Base-by-base conservation (phyloP, 805 yeast genomes). In the Ogataea corticis region DNA sequence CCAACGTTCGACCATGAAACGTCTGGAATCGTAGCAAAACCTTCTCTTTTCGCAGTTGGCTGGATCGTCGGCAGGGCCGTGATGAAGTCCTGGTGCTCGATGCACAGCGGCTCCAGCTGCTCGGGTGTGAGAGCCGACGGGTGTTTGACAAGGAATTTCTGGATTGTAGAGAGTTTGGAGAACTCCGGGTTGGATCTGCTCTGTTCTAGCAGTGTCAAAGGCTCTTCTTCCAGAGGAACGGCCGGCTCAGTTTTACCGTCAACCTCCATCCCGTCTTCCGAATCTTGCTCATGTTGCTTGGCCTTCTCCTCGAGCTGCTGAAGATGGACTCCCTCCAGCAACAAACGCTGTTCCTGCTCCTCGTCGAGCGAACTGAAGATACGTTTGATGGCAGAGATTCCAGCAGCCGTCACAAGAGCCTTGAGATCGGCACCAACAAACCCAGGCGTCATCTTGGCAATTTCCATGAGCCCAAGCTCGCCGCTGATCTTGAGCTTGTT, bases 1-100 rank as follows among this genome's bases (percentile, higher is more conserved):
- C 99, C 99, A 29, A 94, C 96, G 61, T 85, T 86, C 5, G 83
- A 78, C 99, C 99, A 94, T 6, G 96, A 82, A 3, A 94, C 97
- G 63, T 94, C 98, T 0, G 99, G 99, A 11, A 94, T 95, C 0
- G 98, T 94, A 0, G 99, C 97, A 68, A 94, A 94, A 0, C 99
- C 99, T 72, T 94, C 99, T 64, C 99, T 83, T 61, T 91, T 92
- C 1, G 97, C 96, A 0, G 97, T 88, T 10, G 99, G 99, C 68
- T 94, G 99, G 36, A 94, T 85, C 0, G 91, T 82, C 2, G 98
- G 97, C 32, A 94, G 68, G 1, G 98, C 98, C 10, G 78, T 73
- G 29, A 86, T 52, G 62, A 94, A 94, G 63, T 94, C 99, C 12
- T 77, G 83, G 51, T 81, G 83, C 2, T 79, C 82, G 43, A 94